Conservation (phyloP, 2,329 filamentous ascomycete species). For the Sarocladium strictum region DNA sequence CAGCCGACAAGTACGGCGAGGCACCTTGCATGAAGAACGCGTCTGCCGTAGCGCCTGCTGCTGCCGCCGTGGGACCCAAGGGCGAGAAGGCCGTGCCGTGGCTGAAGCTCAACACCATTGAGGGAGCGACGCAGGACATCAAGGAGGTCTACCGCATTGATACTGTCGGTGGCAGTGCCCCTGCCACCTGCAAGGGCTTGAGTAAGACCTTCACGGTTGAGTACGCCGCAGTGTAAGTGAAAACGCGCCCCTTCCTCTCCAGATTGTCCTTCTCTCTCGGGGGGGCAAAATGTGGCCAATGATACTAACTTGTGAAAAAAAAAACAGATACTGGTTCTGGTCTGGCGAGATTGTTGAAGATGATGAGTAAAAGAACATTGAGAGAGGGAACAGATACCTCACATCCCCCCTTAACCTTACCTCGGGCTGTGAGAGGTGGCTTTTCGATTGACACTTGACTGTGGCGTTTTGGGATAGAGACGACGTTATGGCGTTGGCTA, state of each 20-base stretch:
- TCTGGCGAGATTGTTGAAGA: conserved; percentile 6
- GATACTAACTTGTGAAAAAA: not conserved
- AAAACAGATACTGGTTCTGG: conserved; percentile 13
- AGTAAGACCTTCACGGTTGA: conserved; percentile 61
- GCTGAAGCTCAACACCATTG: conserved; percentile 61
- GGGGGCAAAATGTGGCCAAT: conserved; percentile 11
- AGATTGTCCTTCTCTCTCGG: conserved; percentile 1
- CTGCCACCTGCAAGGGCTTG: conserved; percentile 64
- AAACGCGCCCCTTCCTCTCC: not conserved
- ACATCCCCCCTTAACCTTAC: no score
- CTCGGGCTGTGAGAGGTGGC: not conserved
- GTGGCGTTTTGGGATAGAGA: not conserved
- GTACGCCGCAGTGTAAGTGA: conserved; percentile 78
- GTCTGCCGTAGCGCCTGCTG: conserved; percentile 55
- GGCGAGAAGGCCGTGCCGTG: conserved; percentile 70
- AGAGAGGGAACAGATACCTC: not conserved
- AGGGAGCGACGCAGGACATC: conserved; percentile 52
- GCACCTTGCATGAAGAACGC: conserved; percentile 57
- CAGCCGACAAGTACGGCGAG: conserved; percentile 47
- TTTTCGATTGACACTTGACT: not conserved
- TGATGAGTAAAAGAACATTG: not conserved
- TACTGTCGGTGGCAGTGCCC: conserved; percentile 75
- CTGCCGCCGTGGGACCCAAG: conserved; percentile 51
- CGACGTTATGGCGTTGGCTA: not conserved
- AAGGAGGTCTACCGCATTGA: conserved; percentile 77